Base-by-base conservation (phyloP, 2,329 filamentous ascomycete genomes). In the Stagonosporopsis chrysanthemi region DNA sequence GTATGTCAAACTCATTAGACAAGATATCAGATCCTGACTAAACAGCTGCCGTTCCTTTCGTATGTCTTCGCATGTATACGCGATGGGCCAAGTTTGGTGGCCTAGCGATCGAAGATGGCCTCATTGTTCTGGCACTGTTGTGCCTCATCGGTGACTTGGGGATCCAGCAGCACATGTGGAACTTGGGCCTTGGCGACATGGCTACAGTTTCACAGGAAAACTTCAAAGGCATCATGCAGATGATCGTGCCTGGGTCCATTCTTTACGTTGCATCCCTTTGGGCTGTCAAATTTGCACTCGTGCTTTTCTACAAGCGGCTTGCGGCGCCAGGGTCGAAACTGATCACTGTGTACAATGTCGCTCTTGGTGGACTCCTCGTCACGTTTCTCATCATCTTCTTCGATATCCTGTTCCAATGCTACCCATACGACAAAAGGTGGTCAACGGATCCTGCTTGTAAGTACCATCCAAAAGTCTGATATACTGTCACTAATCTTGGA, bases 221-320 rank as follows among this genome's bases (percentile, higher is more conserved):
- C 14, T 52, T 70, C 36, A 62, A 67, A 43, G 58, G 61, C 17
- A 70, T 69, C 55, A 62, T 65, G 58, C 61, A 70, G 39, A 77
- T 78, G 72, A 78, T 78, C 28, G 67, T 78, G 0, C 77, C 77
- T 1, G 77, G 77, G 14, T 79, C 77, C 1, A 68, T 74, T 2
- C 70, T 79, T 2, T 79, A 79, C 42, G 75, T 79, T 0, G 64
- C 77, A 2, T 78, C 77, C 2, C 55, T 79, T 5, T 79, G 77
- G 77, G 65, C 75, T 12, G 75, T 79, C 64, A 79, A 79, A 44
- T 65, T 78, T 6, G 76, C 77, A 4, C 64, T 79, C 4, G 76
- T 79, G 7, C 40, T 79, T 1, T 79, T 79, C 52, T 79, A 79
- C 67, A 79, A 79, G 35, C 70, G 69, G 33, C 71, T 79, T 17